A percentile compares a stretch with the other conserved stretches of the same genome.
Conservation (phyloP, 2,329 filamentous ascomycete genomes). For the Metarhizium anisopliae region DNA sequence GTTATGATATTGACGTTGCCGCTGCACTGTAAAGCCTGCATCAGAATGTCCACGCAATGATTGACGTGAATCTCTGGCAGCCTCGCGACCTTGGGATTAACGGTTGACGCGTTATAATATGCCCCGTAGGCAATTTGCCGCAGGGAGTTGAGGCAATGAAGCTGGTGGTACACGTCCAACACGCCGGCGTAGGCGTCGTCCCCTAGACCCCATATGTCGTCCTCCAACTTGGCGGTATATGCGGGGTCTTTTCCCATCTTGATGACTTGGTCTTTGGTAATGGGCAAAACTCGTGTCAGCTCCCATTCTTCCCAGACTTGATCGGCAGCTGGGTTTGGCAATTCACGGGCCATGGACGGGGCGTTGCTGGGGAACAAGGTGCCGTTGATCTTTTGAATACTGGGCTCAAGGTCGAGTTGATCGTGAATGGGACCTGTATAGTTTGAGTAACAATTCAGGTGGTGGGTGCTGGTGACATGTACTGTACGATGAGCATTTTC, state of each 20-base stretch:
- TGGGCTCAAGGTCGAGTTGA: neutral
- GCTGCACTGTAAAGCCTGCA: constrained; percentile 20
- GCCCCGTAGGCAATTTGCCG: constrained; percentile 17
- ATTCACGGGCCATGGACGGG: constrained; percentile 15
- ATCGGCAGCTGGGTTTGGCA: constrained; percentile 19
- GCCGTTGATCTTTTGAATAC: neutral
- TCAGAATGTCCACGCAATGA: constrained; percentile 25
- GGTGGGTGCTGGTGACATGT: too few species aligned
- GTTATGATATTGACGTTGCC: constrained; percentile 26
- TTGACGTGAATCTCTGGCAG: constrained; percentile 20
- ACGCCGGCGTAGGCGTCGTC: constrained; percentile 22
- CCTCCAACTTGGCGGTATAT: constrained; percentile 15
- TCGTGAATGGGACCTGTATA: neutral
- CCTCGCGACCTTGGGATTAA: constrained; percentile 1
- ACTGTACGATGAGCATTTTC: too few species aligned
- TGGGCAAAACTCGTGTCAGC: constrained; percentile 15
- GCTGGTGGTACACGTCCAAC: constrained; percentile 15
- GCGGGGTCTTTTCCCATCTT: constrained; percentile 22
- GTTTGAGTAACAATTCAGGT: too few species aligned
- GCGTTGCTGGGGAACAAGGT: neutral
- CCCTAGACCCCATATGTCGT: constrained; percentile 21
- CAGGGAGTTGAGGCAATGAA: constrained; percentile 23
- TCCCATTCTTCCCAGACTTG: constrained; percentile 20
- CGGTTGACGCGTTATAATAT: constrained; percentile 12
- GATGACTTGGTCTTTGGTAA: constrained; percentile 17